Evolutionary conservation across 139 green algal genomes (phyloP), one percentile per base, ranked within the genome.

Genomic region (Micractinium sp.): DNA sequence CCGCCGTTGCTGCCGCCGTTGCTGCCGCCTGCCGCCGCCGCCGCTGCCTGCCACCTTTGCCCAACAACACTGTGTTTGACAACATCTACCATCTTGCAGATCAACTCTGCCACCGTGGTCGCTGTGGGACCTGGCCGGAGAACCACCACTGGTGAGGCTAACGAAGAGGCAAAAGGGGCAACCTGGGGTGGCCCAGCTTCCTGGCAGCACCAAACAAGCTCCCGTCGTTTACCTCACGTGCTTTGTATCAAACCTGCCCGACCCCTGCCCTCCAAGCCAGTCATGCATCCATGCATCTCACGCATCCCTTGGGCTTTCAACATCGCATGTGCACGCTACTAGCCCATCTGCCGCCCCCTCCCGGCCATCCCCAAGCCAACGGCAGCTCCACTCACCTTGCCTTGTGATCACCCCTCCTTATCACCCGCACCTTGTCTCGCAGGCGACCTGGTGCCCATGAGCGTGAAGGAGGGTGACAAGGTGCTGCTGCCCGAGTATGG

Each of bases 401-500:
- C 47, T 9, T 56, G 7, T 56, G 7, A 56, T 56, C 47, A 16
- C 9, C 47, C 47, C 47, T 56, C n/a, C 14, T 18, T 14, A 13
- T 36, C 3, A 1, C 73, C n/a, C 27, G 4, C n/a, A n/a, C 73
- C 12, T 38, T 36, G 19, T 79, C 25, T 33, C n/a, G 35, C 82
- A 87, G 97, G 97, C 36, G 95, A 98, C 29, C 80, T 96, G 35
- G 91, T 99, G 0, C 96, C 97, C n/a, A 35, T 95, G 33, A 86
- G 74, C 39, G 95, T 99, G 0, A 98, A 98, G 91, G 97, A 97
- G 89, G 98, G 98, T 4, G 97, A 99, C 93, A 98, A 94, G 73
- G 98, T 99, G 53, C 87, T 99, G 87, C 95, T 99, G 67, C 98
- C 98, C 61, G 98, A 99, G 86, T 99, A 98, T 89, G 98, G 98